Evolutionary conservation across 495 filamentous ascomycete species (phyloP), one percentile per base, ranked within the genome.

Genomic region (Pseudoneurospora amorphoporcata): DNA sequence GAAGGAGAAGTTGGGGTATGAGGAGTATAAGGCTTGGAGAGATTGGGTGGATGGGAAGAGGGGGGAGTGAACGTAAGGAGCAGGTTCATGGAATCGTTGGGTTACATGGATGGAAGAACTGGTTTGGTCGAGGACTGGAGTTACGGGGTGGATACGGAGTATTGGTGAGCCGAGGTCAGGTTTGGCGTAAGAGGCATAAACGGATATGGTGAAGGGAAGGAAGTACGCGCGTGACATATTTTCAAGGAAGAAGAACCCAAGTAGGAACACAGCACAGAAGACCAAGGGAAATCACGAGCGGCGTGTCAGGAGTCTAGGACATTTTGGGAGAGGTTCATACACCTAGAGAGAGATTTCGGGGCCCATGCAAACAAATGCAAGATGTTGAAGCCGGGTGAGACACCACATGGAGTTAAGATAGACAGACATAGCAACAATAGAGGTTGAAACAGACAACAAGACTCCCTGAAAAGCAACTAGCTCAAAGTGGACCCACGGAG

Each of bases 11-110:
- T 80, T 94, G 40, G 85, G 77, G 69, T 98, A 91, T 79, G 82
- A 78, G 16, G 91, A 93, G 72, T 98, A 90, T 87, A 89, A 87
- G 80, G 84, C 83, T 70, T 96, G 93, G 92, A 86, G 89, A 76
- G 84, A 88, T 8, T 96, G 93, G 94, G 89, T 90, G 42, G 79
- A 84, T 12, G 58, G 72, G 19, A 47, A 72, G 38, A 76, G 87
- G 58, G 68, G 71, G 7, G 23, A 61, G 53, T 61, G 53, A 35
- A 61, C 53, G 23, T 61, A 8, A 61, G 16, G 29, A 61, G 53
- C 12, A 61, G 23, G 47, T 58, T 19, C 12, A 7, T 32, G 47
- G 23, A 29, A 7, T 58, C 1, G 3, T 23, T 58, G 47, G 47
- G n/a, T 58, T 29, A 10, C 47, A 7, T 58, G 29, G 23, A 61